Conservation (phyloP, 305 asterid species). For the Fraxinus baroniana region DNA sequence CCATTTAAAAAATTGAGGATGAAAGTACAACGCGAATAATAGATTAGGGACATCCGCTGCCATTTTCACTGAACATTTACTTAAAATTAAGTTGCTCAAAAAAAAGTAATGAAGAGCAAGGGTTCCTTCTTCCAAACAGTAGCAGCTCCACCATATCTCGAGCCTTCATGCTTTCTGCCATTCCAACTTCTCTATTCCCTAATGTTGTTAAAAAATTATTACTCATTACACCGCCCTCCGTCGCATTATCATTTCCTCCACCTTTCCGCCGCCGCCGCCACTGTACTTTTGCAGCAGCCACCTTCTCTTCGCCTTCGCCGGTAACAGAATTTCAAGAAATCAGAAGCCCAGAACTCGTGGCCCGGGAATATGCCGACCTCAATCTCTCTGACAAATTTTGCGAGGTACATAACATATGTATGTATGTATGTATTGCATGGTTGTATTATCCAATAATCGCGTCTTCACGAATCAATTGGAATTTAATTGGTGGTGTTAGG, state of each 20-base stretch:
- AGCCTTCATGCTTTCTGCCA: not conserved
- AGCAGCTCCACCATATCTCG: not conserved
- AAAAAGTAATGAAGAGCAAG: not conserved
- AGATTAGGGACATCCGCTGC: not conserved
- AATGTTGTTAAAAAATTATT: not conserved
- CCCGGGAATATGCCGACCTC: constrained; percentile 78
- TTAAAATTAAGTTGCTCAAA: not conserved
- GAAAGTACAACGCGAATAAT: not conserved
- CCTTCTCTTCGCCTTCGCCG: constrained; percentile 24
- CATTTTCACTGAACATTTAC: not conserved
- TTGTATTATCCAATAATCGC: not conserved
- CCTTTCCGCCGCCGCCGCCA: not conserved
- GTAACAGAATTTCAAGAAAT: constrained; percentile 28
- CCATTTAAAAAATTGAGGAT: not conserved
- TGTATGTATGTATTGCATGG: not conserved
- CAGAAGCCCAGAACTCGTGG: constrained; percentile 58
- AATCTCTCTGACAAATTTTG: constrained; percentile 60
- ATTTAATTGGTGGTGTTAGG: not conserved
- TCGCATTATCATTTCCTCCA: not conserved
- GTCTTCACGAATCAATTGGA: not conserved
- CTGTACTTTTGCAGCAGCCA: constrained; percentile 18
- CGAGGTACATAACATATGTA: constrained; percentile 36
- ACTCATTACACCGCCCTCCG: not conserved
- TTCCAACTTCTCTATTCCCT: not conserved
- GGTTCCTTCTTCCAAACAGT: not conserved